Conservation (phyloP, 1,139 yeast species). For the Debaryomyces fabryi region DNA sequence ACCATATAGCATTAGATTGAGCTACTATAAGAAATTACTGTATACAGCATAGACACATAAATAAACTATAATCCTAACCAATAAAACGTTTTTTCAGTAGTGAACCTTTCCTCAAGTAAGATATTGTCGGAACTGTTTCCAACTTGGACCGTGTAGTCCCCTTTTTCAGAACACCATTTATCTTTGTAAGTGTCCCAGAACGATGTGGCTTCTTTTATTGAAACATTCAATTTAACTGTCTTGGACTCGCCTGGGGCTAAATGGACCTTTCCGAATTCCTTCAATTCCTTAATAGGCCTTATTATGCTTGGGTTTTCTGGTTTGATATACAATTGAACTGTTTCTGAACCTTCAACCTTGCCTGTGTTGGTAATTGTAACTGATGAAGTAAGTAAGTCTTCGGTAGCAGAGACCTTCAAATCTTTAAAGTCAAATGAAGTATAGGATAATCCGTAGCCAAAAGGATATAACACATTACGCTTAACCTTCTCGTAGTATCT, state of each 20-base stretch:
- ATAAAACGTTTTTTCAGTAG: conserved; percentile 24
- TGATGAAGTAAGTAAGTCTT: conserved; percentile 22
- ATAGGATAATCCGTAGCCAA: conserved; percentile 31
- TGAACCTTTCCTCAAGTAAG: conserved; percentile 36
- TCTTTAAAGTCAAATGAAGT: conserved; percentile 21
- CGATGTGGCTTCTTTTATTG: conserved; percentile 54
- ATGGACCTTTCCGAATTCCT: conserved; percentile 53
- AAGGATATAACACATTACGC: conserved; percentile 24
- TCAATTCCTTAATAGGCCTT: conserved; percentile 60
- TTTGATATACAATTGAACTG: conserved; percentile 48
- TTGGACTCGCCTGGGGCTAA: conserved; percentile 44
- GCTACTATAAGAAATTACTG: not conserved
- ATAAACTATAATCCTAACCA: conserved; percentile 23
- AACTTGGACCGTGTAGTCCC: conserved; percentile 48
- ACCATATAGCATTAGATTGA: not conserved
- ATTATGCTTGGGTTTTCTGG: conserved; percentile 42
- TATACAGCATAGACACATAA: not conserved
- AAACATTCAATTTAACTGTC: conserved; percentile 35
- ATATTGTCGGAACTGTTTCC: conserved; percentile 41
- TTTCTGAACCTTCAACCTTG: conserved; percentile 43
- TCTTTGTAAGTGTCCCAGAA: conserved; percentile 53
- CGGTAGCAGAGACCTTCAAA: conserved; percentile 17
- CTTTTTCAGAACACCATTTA: conserved; percentile 55
- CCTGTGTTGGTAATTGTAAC: conserved; percentile 50
- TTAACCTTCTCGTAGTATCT: conserved; percentile 27